Base-by-base conservation (phyloP, 1,284 basidiomycete genomes). In the Cystobasidium slooffiae region DNA sequence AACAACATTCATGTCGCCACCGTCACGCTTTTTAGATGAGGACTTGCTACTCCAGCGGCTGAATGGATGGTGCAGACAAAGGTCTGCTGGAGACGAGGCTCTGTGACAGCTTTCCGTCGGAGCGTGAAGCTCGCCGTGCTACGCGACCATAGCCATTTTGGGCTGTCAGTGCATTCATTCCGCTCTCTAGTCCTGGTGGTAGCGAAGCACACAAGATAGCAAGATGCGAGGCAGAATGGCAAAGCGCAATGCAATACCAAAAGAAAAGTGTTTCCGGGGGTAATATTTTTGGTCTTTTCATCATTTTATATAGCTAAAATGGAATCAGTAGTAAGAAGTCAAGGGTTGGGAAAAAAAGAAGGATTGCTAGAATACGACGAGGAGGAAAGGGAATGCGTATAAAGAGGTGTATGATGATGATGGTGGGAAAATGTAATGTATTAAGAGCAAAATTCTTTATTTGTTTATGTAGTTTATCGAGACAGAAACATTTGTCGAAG, bases 281-380 rank as follows among this genome's bases (percentile, higher is more conserved):
- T 56, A 37, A 53, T 53, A n/a, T 53, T 18, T 53, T 20, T 53
- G 22, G 16, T 18, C 24, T 61, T 61, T 61, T 61, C 37, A 44
- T 44, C 58, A 61, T 39, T 39, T 44, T 14, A 44, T 12, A 14
- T 31, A 44, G 43, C 8, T 31, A 61, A 44, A 61, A 61, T 44
- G 58, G 37, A 39, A 44, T 63, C 37, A 22, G 22, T 24, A 12
- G 44, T 44, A 3, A 18, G 14, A 16, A 22, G 31, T 53, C 6
- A 44, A 44, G 49, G 22, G 39, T 31, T 1, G 31, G 5, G 5
- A 31, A 31, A 31, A 31, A 31, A 31, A 31, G 31, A 31, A 31
- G 5, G 5, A 31, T 31, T 31, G 31, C 31, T 31, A 31, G 39
- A 68, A 55, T 24, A 24, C 24, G n/a, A 18, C 52, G 20, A 20